Conservation (phyloP, 108 stramenopile species). For the Fragilariopsis cylindrus region DNA sequence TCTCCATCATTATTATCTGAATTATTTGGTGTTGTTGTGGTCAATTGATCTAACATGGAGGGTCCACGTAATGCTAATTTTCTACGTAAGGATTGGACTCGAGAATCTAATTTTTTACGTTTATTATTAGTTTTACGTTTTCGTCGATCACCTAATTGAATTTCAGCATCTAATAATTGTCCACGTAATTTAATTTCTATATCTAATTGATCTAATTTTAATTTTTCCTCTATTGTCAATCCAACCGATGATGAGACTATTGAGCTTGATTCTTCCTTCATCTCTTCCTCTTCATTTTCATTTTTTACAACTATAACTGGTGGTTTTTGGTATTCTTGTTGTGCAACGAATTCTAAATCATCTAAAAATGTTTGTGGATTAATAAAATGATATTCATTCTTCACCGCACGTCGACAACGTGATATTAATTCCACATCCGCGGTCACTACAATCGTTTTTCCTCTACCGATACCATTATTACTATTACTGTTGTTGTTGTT, state of each 20-base stretch:
- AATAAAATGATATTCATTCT: constrained; percentile 37
- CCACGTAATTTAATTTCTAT: constrained; percentile 26
- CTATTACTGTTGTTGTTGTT: not conserved
- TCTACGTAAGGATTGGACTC: constrained; percentile 7
- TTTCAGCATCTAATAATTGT: constrained; percentile 38
- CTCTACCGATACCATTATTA: not conserved
- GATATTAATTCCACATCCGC: constrained; percentile 53
- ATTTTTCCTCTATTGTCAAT: constrained; percentile 7
- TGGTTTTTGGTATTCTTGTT: not conserved
- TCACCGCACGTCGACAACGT: constrained; percentile 30
- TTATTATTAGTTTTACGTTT: constrained; percentile 37
- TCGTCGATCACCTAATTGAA: constrained; percentile 23
- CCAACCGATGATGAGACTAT: not conserved
- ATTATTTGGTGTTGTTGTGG: not conserved
- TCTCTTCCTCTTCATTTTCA: not conserved
- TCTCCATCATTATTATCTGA: not conserved
- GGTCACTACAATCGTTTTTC: constrained; percentile 56
- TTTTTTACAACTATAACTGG: not conserved
- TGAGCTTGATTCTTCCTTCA: not conserved
- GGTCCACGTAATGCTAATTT: constrained; percentile 21
- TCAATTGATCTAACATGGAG: constrained; percentile 26
- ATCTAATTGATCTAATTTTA: constrained; percentile 23
- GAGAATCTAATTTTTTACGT: constrained; percentile 30
- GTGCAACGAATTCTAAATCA: constrained; percentile 24
- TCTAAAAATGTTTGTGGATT: constrained; percentile 37